Evolutionary conservation across 768 basidiomycete species (phyloP).

Genomic region (Boletus huronensis): DNA sequence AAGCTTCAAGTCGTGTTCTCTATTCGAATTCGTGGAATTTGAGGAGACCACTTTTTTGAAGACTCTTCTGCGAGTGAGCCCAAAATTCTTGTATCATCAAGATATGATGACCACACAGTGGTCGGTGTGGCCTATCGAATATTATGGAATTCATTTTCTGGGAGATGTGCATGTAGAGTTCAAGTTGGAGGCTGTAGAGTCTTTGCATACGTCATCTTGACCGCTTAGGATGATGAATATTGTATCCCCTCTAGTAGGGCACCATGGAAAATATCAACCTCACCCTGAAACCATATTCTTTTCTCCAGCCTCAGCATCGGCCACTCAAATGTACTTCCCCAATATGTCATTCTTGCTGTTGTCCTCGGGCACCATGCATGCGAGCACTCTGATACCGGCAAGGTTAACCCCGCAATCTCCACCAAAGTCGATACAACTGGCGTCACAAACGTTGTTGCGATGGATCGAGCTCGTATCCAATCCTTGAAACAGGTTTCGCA

Average conservation of each 20-base stretch:
- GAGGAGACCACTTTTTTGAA: background rate
- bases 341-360: conserved; percentile 8
- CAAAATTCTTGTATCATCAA: background rate
- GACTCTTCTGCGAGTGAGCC: background rate
- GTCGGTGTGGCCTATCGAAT: background rate
- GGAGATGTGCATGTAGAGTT: too few species aligned
- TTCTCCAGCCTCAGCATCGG: background rate
- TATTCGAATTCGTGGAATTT: background rate
- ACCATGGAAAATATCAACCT: background rate
- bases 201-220: background rate
- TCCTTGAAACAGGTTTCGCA: background rate
- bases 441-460: conserved; percentile 8
- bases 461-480: conserved; percentile 19
- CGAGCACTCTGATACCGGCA: conserved; percentile 13
- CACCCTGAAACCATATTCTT: too few species aligned
- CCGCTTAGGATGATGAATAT: background rate
- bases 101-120: background rate
- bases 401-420: conserved; percentile 12
- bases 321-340: background rate
- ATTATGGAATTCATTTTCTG: background rate
- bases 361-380: conserved; percentile 2
- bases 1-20: background rate
- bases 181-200: too few species aligned
- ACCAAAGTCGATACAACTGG: conserved; percentile 12
- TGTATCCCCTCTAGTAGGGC: too few species aligned